These are phyloP conservation scores for Lithospermum erythrorhizon DNA, from an alignment of 257 asterid genomes.

Conservation along the genomic window DNA sequence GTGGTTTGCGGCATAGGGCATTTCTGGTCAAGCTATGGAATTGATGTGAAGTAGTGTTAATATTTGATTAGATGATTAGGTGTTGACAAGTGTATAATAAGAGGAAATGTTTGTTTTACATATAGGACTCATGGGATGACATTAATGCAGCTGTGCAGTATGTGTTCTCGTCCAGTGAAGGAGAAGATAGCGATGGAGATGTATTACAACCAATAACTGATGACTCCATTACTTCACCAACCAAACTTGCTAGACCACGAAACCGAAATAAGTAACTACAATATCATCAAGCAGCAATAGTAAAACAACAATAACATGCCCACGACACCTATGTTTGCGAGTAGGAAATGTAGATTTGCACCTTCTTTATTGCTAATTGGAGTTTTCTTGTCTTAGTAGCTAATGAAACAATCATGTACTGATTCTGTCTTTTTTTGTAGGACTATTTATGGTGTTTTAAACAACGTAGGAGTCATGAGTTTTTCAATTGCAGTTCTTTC, in stretches of 20 bases:
- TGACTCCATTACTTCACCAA: conserved; percentile 51
- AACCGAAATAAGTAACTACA: conserved; percentile 48
- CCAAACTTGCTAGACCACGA: conserved; percentile 52
- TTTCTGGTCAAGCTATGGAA: background rate
- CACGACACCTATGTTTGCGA: too few species aligned
- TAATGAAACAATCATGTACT: background rate
- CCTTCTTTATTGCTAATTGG: too few species aligned
- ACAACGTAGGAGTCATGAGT: conserved; percentile 51
- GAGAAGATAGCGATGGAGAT: conserved; percentile 81
- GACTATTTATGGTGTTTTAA: conserved; percentile 52
- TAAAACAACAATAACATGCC: too few species aligned
- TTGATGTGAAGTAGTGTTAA: conserved; percentile 1
- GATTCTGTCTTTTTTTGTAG: conserved; percentile 36
- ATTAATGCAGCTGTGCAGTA: conserved; percentile 26
- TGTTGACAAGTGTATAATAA: background rate
- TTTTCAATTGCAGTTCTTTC: conserved; percentile 45
- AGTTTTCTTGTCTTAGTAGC: too few species aligned
- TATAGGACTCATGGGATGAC: conserved; percentile 62
- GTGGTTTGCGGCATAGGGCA: background rate
- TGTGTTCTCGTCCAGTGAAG: conserved; percentile 63
- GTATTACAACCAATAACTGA: conserved; percentile 68
- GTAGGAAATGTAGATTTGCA: too few species aligned
- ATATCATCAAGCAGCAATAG: background rate
- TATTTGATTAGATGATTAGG: too few species aligned
- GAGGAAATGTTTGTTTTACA: conserved; percentile 1